These are phyloP conservation scores for Trichoderma virens DNA, from an alignment of 495 filamentous ascomycete genomes.

Conservation along the genomic window DNA sequence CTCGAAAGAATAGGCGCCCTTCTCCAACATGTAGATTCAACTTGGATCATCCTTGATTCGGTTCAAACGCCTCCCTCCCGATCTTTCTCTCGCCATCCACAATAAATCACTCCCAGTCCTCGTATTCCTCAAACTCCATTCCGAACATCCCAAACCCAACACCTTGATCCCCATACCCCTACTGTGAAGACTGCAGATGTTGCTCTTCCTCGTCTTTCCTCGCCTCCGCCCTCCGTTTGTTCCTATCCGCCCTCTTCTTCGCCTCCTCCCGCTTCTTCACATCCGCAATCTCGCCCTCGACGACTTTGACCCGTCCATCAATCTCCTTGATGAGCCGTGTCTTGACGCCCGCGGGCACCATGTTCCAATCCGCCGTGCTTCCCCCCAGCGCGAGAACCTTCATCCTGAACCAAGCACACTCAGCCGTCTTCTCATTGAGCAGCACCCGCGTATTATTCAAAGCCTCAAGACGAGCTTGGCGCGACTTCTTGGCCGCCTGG, in stretches of 20 bases:
- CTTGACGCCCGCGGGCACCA: neutral
- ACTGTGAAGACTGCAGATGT: neutral
- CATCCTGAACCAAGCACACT: slow-evolving; percentile 9
- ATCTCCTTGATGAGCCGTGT: slow-evolving; percentile 3
- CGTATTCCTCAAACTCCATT: too few species aligned
- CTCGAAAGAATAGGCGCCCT: too few species aligned
- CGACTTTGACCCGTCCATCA: neutral
- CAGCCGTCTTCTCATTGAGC: slow-evolving; percentile 10
- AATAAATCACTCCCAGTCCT: too few species aligned
- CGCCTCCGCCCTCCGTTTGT: neutral
- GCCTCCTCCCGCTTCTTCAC: slow-evolving; percentile 2
- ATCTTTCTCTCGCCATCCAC: too few species aligned
- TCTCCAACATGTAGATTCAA: too few species aligned
- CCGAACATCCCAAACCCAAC: too few species aligned
- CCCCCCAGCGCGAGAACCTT: slow-evolving; percentile 9
- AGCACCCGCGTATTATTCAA: slow-evolving; percentile 3
- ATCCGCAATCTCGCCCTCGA: neutral
- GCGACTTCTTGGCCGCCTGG: slow-evolving; percentile 10
- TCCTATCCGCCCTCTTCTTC: slow-evolving; percentile 4
- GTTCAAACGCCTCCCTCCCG: too few species aligned
- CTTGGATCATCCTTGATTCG: too few species aligned
- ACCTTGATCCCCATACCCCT: neutral
- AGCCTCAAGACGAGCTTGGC: slow-evolving; percentile 5
- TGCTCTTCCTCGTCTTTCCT: neutral
- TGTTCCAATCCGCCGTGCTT: neutral